Evolutionary conservation across 164 flowering plant genomes (phyloP).

Genomic region (Piper betle): DNA sequence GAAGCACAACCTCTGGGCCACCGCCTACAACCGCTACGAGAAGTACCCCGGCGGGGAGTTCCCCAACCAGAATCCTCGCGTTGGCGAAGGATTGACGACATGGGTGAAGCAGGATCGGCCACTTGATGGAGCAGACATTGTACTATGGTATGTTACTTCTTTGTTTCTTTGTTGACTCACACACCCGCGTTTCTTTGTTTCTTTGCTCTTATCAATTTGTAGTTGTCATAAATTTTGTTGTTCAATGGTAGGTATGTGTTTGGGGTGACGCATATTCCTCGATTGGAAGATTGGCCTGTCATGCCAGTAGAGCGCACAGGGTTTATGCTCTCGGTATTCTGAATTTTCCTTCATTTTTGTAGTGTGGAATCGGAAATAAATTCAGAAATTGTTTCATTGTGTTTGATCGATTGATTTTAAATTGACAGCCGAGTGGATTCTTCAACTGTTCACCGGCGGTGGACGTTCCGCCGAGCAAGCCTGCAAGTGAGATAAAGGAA

Average conservation of each 20-base stretch:
- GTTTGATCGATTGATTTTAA: too few relatives aligned
- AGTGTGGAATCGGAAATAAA: too few relatives aligned
- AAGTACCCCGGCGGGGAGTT: slow-evolving; percentile 86
- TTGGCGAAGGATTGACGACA: slow-evolving; percentile 66
- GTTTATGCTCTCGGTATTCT: slow-evolving; percentile 64
- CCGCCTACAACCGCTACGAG: slow-evolving; percentile 50
- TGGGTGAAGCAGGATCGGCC: slow-evolving; percentile 69
- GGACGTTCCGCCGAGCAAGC: slow-evolving; percentile 63
- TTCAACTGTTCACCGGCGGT: slow-evolving; percentile 83
- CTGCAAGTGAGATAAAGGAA: slow-evolving; percentile 52
- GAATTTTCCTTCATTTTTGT: background rate
- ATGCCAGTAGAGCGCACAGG: slow-evolving; percentile 86
- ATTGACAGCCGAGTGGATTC: slow-evolving; percentile 76
- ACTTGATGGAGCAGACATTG: slow-evolving; percentile 68
- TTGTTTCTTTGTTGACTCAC: background rate
- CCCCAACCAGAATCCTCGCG: slow-evolving; percentile 90
- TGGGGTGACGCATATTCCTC: slow-evolving; percentile 74
- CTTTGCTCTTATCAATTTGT: too few relatives aligned
- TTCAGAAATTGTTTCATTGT: too few relatives aligned
- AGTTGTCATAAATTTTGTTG: background rate
- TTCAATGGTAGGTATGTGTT: slow-evolving; percentile 67
- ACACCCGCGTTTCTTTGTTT: too few relatives aligned
- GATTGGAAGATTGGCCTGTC: slow-evolving; percentile 89
- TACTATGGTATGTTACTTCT: slow-evolving; percentile 59
- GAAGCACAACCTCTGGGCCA: slow-evolving; percentile 91